These are phyloP conservation scores for Rhizopogon vesiculosus DNA, from an alignment of 768 basidiomycete species.

Conservation along the genomic window DNA sequence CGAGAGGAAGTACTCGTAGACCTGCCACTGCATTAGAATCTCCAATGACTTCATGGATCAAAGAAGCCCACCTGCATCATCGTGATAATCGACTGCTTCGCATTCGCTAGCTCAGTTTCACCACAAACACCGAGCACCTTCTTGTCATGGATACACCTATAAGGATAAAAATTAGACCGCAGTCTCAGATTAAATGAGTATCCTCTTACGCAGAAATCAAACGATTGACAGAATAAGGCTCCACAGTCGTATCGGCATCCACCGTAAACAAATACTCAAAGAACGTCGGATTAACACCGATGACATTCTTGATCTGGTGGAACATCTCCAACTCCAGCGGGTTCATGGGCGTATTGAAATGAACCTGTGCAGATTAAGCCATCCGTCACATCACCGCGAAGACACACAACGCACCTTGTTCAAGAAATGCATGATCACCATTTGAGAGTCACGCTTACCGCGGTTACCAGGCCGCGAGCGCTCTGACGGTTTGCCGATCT, in stretches of 20 bases:
- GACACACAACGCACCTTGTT: conserved; percentile 63
- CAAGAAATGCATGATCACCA: conserved; percentile 94
- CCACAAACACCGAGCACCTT: conserved; percentile 93
- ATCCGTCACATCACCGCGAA: neutral
- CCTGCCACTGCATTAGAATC: conserved; percentile 35
- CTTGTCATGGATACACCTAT: conserved; percentile 95
- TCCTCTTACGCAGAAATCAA: conserved; percentile 85
- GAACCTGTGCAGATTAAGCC: conserved; percentile 53
- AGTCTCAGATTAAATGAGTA: neutral
- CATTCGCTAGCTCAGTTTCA: conserved; percentile 88
- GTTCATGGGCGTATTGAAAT: conserved; percentile 95
- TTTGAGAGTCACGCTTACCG: conserved; percentile 97
- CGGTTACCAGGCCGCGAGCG: conserved; percentile 92
- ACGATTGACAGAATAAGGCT: conserved; percentile 82
- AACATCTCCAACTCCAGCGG: conserved; percentile 97
- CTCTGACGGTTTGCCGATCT: conserved; percentile 94
- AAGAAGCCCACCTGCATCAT: conserved; percentile 80
- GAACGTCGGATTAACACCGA: conserved; percentile 97
- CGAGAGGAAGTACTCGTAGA: conserved; percentile 99
- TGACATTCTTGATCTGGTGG: conserved; percentile 99
- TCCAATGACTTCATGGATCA: neutral
- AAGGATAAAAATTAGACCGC: neutral
- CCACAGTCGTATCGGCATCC: conserved; percentile 93
- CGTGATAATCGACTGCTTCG: conserved; percentile 91
- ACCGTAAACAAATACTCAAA: conserved; percentile 95